Evolutionary conservation across 2,329 filamentous ascomycete genomes (phyloP).

Genomic region (Neoarthrinium moseri): DNA sequence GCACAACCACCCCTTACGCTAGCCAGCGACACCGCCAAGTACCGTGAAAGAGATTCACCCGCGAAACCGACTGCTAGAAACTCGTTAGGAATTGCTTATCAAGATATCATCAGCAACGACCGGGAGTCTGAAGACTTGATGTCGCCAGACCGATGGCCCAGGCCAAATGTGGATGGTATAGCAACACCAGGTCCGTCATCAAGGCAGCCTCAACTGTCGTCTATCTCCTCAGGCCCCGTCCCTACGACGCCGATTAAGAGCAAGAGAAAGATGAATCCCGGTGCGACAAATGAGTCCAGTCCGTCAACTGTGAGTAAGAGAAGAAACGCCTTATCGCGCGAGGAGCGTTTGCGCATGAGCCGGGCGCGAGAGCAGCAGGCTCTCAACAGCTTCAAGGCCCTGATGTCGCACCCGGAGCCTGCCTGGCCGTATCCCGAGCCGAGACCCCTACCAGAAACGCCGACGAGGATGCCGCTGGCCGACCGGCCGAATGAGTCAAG

Average conservation of each 20-base stretch:
- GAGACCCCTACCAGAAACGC: constrained; percentile 9
- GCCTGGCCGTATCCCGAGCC: constrained; percentile 6
- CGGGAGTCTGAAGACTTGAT: constrained; percentile 13
- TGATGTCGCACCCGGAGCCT: neutral
- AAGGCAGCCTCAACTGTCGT: neutral
- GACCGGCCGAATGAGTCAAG: constrained; percentile 6
- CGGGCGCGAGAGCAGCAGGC: constrained; percentile 2
- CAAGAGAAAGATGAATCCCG: neutral
- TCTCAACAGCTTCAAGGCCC: neutral
- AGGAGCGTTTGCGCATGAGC: neutral
- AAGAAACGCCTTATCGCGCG: neutral
- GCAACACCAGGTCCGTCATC: neutral
- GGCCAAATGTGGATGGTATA: neutral
- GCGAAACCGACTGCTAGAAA: constrained; percentile 23
- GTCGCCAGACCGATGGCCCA: neutral
- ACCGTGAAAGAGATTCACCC: constrained; percentile 18
- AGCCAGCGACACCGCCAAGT: constrained; percentile 8
- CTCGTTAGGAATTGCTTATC: constrained; percentile 27
- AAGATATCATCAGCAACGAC: constrained; percentile 16
- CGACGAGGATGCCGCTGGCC: constrained; percentile 5
- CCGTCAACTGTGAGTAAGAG: neutral
- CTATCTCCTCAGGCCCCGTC: neutral
- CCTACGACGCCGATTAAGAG: neutral
- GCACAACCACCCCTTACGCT: constrained; percentile 12
- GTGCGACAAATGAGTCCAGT: neutral